Evolutionary conservation across 2,329 filamentous ascomycete genomes (phyloP).

Genomic region (Zymoseptoria passerinii): DNA sequence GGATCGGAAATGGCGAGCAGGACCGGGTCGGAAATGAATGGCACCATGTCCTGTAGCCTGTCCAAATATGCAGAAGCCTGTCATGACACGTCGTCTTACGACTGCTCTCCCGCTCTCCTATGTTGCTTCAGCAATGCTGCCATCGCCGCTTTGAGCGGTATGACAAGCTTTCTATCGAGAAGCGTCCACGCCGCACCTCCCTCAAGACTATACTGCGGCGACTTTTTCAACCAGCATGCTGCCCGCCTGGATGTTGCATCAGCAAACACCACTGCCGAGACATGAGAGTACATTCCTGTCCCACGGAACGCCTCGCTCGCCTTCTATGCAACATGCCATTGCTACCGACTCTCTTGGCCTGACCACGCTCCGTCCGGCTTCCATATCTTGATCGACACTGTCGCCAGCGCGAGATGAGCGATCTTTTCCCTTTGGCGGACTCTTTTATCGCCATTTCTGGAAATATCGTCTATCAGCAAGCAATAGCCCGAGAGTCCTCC

Average conservation of each 20-base stretch:
- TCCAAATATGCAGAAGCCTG: conserved; percentile 1
- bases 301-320: background rate
- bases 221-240: background rate
- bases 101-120: background rate
- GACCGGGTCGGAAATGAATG: background rate
- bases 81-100: background rate
- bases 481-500: background rate
- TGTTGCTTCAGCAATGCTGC: background rate
- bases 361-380: background rate
- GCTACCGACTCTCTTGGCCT: background rate
- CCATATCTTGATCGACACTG: background rate
- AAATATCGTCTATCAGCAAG: background rate
- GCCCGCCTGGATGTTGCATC: background rate
- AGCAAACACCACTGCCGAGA: background rate
- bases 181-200: background rate
- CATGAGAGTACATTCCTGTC: background rate
- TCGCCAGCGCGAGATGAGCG: background rate
- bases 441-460: background rate
- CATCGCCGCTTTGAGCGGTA: background rate
- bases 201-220: background rate
- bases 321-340: background rate
- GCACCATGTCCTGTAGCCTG: background rate
- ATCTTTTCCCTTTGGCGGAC: background rate
- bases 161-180: background rate
- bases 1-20: background rate